Evolutionary conservation across 805 yeast genomes (phyloP), one percentile per base, ranked within the genome.

Genomic region (Kodamaea restingae): DNA sequence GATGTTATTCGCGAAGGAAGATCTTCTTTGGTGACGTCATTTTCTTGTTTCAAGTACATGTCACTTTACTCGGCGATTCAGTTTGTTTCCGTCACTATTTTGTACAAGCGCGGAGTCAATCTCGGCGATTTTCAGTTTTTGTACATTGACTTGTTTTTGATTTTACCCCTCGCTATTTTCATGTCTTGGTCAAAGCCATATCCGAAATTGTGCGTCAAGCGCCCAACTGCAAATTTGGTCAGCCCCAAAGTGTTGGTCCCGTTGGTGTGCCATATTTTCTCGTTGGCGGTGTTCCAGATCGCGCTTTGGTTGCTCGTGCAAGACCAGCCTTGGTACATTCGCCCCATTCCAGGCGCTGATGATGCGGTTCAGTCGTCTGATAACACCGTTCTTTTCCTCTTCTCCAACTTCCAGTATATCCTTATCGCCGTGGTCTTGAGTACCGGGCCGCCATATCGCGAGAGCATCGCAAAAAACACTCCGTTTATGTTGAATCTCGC

Each of bases 21-120:
- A 45, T 95, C 96, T 1, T 83, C 97, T 15, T 68, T 93, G 55
- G 96, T 90, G 14, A 93, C 99, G 1, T 84, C 95, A 46, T 93
- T 93, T 63, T 82, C 96, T 26, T 93, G 98, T 61, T 93, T 93
- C 78, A 95, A 88, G 73, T 93, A 86, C 67, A 93, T 93, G 98
- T 88, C 97, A 38, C 64, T 95, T 43, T 93, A 93, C 63, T 87
- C 96, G 1, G 98, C 98, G 1, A 93, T 93, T 52, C 99, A 93
- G 61, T 93, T 93, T 55, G 73, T 88, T 38, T 77, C 96, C 0
- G 95, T 93, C 26, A 76, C 93, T 0, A 78, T 93, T 14, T 61
- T 93, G 42, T 93, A 93, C 66, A 80, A 82, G 49, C 72, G 85
- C 40, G 98, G 98, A 4, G 80, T 95, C 3, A 93, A 93, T 57